These are phyloP conservation scores for Nitzschia palea DNA, from an alignment of 108 stramenopile species.

Conservation along the genomic window DNA sequence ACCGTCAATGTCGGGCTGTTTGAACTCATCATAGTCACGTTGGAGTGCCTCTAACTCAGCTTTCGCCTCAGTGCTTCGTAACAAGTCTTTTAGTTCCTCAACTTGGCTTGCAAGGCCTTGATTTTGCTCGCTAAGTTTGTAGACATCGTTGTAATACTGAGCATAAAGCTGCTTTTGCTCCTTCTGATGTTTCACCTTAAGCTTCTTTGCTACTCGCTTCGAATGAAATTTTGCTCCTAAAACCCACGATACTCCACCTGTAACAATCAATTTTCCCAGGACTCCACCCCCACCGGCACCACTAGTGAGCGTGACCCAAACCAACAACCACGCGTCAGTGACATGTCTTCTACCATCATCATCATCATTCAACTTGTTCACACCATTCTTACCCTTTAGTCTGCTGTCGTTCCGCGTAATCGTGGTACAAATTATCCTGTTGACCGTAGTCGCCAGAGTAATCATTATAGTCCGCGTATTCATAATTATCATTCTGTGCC, in stretches of 20 bases:
- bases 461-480: slow-evolving; percentile 68
- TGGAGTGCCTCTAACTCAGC: slow-evolving; percentile 84
- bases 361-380: background rate
- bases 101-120: slow-evolving; percentile 47
- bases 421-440: slow-evolving; percentile 74
- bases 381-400: slow-evolving; percentile 37
- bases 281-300: slow-evolving; percentile 39
- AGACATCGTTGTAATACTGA: slow-evolving; percentile 94
- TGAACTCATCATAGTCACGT: slow-evolving; percentile 97
- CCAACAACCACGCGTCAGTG: background rate
- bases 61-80: slow-evolving; percentile 62
- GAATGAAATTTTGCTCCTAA: slow-evolving; percentile 76
- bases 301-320: background rate
- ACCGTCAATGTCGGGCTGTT: slow-evolving; percentile 95
- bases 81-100: slow-evolving; percentile 56
- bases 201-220: slow-evolving; percentile 59
- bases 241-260: slow-evolving; percentile 58
- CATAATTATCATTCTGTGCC: slow-evolving; percentile 32
- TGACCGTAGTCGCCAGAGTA: slow-evolving; percentile 60
- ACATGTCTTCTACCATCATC: background rate
- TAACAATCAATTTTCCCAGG: slow-evolving; percentile 45
- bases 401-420: slow-evolving; percentile 71
- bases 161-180: slow-evolving; percentile 87
- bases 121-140: slow-evolving; percentile 84
- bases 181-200: slow-evolving; percentile 73